Evolutionary conservation across 768 basidiomycete genomes (phyloP), one percentile per base, ranked within the genome.

Genomic region (Coprinopsis cinerea): DNA sequence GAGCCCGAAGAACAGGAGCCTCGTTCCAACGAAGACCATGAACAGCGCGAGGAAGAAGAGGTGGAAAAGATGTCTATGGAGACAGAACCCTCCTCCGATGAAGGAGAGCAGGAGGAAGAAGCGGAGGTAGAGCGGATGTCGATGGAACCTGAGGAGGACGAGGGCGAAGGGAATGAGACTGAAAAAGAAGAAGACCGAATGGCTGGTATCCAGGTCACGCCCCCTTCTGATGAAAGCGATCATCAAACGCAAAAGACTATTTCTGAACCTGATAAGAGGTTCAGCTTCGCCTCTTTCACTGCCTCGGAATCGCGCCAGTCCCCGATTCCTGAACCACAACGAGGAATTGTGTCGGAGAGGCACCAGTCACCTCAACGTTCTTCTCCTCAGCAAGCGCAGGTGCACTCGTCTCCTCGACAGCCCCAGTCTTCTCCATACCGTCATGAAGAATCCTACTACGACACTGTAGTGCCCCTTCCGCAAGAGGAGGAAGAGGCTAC

Each of bases 21-120:
- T 14, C 14, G 14, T 15, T 22, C 44, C 4, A 51, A n/a, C n/a
- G n/a, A 61, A 15, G 55, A 60, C 27, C 61, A 58, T 22, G 65
- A 61, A n/a, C 43, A 53, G 40, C 58, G 57, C 9, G 57, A 61
- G 27, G 63, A 66, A 35, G 64, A 60, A 24, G 65, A 69, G 46
- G 63, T 64, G 36, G 51, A 53, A 30, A 54, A 53, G 40, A 63
- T 64, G 55, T 60, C 60, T 10, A 53, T 61, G 4, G 57, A 62
- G 15, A 60, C 56, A 9, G 58, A 63, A 3, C 28, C 47, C 1
- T 45, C 40, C 14, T 52, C 57, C 24, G 60, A 57, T 10, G 30
- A 50, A 40, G 44, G 36, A 35, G 30, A 36, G 7, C 5, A 13
- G 25, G 40, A 27, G n/a, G 23, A 24, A 20, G 50, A 32, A 13